phyloP scores from a whole-genome alignment of 345 rosid species.

The Ricinus communis region DNA sequence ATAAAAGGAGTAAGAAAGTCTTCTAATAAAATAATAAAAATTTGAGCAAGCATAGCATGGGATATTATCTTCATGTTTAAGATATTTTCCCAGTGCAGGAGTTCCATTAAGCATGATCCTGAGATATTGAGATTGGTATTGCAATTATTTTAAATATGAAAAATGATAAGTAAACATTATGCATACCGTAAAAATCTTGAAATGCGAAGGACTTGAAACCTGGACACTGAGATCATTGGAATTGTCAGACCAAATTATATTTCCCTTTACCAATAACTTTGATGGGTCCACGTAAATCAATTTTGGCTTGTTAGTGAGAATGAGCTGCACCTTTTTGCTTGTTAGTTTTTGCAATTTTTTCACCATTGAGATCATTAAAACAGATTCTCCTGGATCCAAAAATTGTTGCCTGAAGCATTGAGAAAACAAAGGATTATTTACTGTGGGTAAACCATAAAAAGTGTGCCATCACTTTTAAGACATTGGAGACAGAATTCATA shows the following conservation, averaged over 20 bases:
- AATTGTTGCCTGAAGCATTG: conserved; percentile 84
- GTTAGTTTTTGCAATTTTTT: conserved; percentile 88
- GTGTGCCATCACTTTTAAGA: background rate
- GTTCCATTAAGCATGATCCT: conserved; percentile 2
- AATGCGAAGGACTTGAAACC: conserved; percentile 71
- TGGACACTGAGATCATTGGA: conserved; percentile 78
- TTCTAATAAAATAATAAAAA: background rate
- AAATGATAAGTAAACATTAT: conserved; percentile 1
- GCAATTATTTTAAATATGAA: background rate
- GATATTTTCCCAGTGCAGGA: background rate
- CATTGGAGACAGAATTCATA: background rate
- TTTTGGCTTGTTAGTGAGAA: conserved; percentile 91
- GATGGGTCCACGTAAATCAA: conserved; percentile 85
- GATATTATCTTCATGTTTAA: background rate
- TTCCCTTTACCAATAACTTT: conserved; percentile 77
- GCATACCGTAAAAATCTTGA: conserved; percentile 89
- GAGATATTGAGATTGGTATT: too few relatives aligned
- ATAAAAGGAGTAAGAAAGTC: too few relatives aligned
- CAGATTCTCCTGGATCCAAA: conserved; percentile 90
- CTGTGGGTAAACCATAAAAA: background rate
- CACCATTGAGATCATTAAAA: conserved; percentile 92
- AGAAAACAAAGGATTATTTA: background rate
- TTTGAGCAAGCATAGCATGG: background rate
- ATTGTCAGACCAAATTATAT: conserved; percentile 88
- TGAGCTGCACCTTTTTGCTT: conserved; percentile 96